phyloP scores from a whole-genome alignment of 2,329 filamentous ascomycete species.

The Ceratocystis cubensis region DNA sequence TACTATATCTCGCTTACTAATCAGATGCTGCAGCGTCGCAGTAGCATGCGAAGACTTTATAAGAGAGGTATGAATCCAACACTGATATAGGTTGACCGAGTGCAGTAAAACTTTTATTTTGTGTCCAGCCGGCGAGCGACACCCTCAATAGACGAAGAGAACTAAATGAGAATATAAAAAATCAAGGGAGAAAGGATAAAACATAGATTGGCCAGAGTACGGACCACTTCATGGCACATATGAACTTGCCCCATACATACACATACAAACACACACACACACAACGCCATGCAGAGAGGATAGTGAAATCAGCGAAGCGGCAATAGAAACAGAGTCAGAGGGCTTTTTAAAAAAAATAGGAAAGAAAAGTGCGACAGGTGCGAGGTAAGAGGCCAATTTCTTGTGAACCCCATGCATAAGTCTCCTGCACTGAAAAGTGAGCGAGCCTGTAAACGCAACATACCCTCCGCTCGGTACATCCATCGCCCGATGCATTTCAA shows the following conservation, averaged over 20 bases:
- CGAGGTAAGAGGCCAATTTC: too few species aligned
- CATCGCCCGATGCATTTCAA: not conserved
- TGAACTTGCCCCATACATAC: conserved; percentile 7
- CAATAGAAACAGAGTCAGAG: not conserved
- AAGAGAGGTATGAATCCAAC: not conserved
- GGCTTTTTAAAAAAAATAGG: not conserved
- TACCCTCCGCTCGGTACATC: too few species aligned
- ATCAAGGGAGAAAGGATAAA: not conserved
- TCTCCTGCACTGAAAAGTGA: too few species aligned
- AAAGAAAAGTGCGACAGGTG: not conserved
- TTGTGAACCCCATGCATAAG: too few species aligned
- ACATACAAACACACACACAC: conserved; percentile 4
- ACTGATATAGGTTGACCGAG: not conserved
- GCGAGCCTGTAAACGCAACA: too few species aligned
- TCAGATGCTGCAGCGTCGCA: not conserved
- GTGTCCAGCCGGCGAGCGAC: not conserved
- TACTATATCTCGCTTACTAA: not conserved
- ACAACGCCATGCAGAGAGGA: conserved; percentile 12
- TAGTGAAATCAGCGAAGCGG: not conserved
- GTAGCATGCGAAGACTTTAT: too few species aligned
- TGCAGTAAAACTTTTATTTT: not conserved
- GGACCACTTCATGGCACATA: not conserved
- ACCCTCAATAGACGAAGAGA: not conserved
- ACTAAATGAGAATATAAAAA: not conserved
- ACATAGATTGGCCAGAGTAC: not conserved